A percentile compares a stretch with the other conserved stretches of the same genome.
phyloP scores from a whole-genome alignment of 179 eudicot species.

The Beta lomatogona region DNA sequence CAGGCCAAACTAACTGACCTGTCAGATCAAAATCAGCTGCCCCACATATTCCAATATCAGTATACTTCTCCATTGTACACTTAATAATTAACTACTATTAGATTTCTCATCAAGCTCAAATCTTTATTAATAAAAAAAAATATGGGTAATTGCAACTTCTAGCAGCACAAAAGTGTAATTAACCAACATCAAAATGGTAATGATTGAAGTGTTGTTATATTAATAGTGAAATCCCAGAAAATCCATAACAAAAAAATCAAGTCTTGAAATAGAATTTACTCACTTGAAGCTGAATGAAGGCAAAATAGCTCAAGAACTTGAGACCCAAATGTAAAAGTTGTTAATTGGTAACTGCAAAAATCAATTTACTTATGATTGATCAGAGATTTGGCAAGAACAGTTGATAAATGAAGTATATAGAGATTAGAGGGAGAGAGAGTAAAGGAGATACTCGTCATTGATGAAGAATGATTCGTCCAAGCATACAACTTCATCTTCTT shows the following conservation, averaged over 20 bases:
- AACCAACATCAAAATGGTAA: conserved; percentile 10
- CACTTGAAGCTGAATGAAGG: conserved; percentile 92
- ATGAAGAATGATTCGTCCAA: conserved; percentile 82
- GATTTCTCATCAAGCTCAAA: not conserved
- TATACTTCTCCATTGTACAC: not conserved
- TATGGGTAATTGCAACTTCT: not conserved
- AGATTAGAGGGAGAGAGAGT: not conserved
- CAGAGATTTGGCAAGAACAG: not conserved
- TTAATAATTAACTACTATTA: not conserved
- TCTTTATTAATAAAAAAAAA: not conserved
- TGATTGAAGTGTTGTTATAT: not conserved
- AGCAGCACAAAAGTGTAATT: not conserved
- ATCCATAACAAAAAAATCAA: not conserved
- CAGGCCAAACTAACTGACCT: conserved; percentile 98
- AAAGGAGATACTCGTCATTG: conserved; percentile 62
- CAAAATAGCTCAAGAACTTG: conserved; percentile 78
- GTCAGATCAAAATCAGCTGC: conserved; percentile 98
- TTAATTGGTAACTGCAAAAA: conserved; percentile 69
- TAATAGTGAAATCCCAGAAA: not conserved
- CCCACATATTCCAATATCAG: conserved; percentile 13
- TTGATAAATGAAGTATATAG: not conserved
- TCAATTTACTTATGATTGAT: not conserved
- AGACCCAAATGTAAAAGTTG: conserved; percentile 82
- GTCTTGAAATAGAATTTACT: conserved; percentile 15
- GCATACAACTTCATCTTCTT: conserved; percentile 64